Evolutionary conservation across 1,139 yeast genomes (phyloP), one percentile per base, ranked within the genome.

Genomic region (Pichia sp.): DNA sequence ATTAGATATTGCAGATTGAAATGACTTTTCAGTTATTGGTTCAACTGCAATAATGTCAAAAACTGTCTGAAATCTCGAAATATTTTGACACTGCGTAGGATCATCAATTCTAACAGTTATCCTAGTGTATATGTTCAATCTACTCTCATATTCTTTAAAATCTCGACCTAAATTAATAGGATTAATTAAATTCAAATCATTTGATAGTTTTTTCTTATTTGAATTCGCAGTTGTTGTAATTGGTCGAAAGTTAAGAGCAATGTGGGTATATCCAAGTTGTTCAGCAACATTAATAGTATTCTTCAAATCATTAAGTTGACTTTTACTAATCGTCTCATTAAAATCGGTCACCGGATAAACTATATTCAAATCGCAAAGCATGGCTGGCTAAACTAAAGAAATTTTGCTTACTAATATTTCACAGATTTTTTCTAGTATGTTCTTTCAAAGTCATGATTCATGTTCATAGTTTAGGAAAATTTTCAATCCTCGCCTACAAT

Each of bases 31-130:
- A 42, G 80, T 76, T 29, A 70, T 59, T 1, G 98, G 98, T 48
- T 81, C 76, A 1, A 89, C 80, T 0, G 96, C 86, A 11, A 91
- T 70, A 4, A 91, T 61, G 59, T 91, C 97, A 59, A 83, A 93
- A 20, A 70, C 66, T 49, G 68, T 70, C 43, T 76, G 78, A 41
- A 80, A 65, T 53, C 76, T 77, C 24, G 82, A 68, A 29, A 87
- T 64, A 23, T 81, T 78, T 52, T 83, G 91, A 38, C 85, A 78
- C 51, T 83, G 83, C 6, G 89, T 69, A 1, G 91, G 80, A 49
- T 88, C 96, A 49, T 78, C 84, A 9, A 87, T 73, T 6, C 78
- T 66, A 6, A 91, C 59, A 0, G 97, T 91, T 23, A 85, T 68
- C 43, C 98, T 66, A 1, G 89, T 73, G 53, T 75, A 84, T 8